Percentiles rank a stretch among this genome's conserved stretches.
Evolutionary conservation across 257 asterid genomes (phyloP).

Genomic region (Capsicum baccatum): DNA sequence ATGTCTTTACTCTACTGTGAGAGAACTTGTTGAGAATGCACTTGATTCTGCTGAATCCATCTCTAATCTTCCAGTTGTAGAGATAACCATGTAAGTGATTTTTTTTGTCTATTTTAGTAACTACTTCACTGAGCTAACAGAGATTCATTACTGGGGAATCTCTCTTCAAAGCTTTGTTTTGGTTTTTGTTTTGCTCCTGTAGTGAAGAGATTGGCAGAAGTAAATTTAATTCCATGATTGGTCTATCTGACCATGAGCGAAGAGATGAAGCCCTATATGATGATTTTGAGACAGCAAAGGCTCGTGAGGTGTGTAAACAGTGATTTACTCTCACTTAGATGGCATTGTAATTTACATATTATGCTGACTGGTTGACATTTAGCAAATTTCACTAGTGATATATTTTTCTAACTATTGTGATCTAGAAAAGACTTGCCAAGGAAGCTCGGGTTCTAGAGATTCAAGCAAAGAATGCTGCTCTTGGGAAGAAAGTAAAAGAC

Average conservation of each 20-base stretch:
- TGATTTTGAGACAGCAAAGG: constrained; percentile 85
- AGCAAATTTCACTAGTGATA: constrained; percentile 27
- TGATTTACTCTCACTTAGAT: constrained; percentile 8
- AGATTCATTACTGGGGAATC: not conserved
- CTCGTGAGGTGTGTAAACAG: constrained; percentile 64
- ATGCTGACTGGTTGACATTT: constrained; percentile 24
- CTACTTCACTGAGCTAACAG: not conserved
- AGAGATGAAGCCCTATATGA: constrained; percentile 81
- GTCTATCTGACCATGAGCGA: constrained; percentile 73
- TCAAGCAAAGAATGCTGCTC: constrained; percentile 77
- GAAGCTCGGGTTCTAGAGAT: constrained; percentile 83
- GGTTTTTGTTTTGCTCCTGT: constrained; percentile 31
- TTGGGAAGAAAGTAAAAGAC: constrained; percentile 79
- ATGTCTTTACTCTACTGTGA: constrained; percentile 80
- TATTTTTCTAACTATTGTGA: constrained; percentile 29
- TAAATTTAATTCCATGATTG: constrained; percentile 82
- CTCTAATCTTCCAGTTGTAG: constrained; percentile 77
- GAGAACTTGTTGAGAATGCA: constrained; percentile 95
- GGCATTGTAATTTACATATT: constrained; percentile 5
- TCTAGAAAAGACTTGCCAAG: constrained; percentile 89
- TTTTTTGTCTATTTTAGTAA: not conserved
- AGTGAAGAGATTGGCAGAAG: constrained; percentile 84
- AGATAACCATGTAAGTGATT: constrained; percentile 72
- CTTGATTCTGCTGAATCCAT: constrained; percentile 95
- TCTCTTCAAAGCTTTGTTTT: not conserved